Base-by-base conservation (phyloP, 1,284 basidiomycete genomes). In the Clitocybe nebularis region DNA sequence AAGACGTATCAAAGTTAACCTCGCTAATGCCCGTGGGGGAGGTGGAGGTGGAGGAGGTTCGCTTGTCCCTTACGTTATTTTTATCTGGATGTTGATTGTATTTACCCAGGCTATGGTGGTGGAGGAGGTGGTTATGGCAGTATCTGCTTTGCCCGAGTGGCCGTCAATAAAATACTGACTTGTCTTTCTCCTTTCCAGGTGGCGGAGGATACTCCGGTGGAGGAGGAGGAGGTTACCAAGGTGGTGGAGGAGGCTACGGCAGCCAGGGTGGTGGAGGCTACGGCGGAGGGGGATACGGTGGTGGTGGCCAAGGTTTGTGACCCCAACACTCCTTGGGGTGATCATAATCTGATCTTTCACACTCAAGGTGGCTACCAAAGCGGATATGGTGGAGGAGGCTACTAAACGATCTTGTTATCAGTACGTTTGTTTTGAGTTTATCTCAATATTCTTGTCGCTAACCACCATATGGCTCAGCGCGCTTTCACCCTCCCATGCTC, bases 1-100 rank as follows among this genome's bases (percentile, higher is more conserved):
- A 48, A 81, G 94, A 55, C 81, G 89, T 56, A 85, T 98, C 62
- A 86, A 88, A 66, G 93, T 97, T 50, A 97, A 97, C 75, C 72
- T 96, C 53, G 94, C 94, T 53, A 97, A 96, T 64, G 85, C 90
- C 44, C 82, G 89, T 54, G 74, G 75, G 47, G 66, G 57, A 17
- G 66, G 67, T 38, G 58, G 62, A 44, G 55, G 57, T n/a, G 59
- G 62, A 26, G 51, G 53, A 6, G 60, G 60, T 51, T 41, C 36
- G 51, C 19, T 6, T 28, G 14, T n/a, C 38, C 17, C 8, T 9
- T 11, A 25, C 9, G 13, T 17, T 34, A 8, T 17, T 5, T 0
- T n/a, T 25, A n/a, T 21, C 30, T 10, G 36, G 9, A 41, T 13
- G 14, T 42, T 21, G 39, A 39, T 42, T 14, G 14, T 39, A 20